Base-by-base conservation (phyloP, 805 yeast species). In the Candida maesae region DNA sequence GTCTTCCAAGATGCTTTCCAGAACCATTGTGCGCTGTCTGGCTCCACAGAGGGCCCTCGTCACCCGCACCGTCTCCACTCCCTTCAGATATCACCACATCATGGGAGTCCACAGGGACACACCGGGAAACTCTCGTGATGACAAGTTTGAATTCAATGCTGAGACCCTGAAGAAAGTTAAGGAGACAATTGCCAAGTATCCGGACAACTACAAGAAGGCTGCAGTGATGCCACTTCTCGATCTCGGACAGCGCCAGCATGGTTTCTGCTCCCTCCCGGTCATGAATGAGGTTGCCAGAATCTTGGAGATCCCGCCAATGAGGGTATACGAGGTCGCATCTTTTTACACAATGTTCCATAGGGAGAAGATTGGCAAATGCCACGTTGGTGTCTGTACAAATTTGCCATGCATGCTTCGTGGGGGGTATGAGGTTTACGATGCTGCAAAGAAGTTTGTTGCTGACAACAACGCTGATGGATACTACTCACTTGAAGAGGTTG, bases 331-430 rank as follows among this genome's bases (percentile, higher is more conserved):
- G 63, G 95, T 86, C 49, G 95, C 95, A 24, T 84, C 95, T 31
- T 86, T 86, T 68, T 86, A 86, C 67, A 86, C 95, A 53, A 87
- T 86, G 95, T 86, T 81, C 70, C 84, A 84, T 67, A 78, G 93
- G 63, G 71, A 75, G 50, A 95, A 95, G 36, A 79, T 87, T 76
- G 95, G 95, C 45, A 84, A 85, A 59, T 84, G 76, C 61, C 84
- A 84, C 60, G 66, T 86, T 41, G 95, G 86, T 63, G 81, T 87
- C 30, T 86, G 95, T 67, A 87, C 95, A 43, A 86, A 95, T 33
- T 86, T 95, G 14, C 93, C 95, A 26, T 86, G 95, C 64, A 89
- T 82, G 67, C 73, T 86, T 52, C 81, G 95, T 64, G 86, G 86
- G 29, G 79, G 87, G 12, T 95, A 86, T 58, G 79, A 74, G n/a